These are phyloP conservation scores for Diospyros lotus DNA, from an alignment of 148 eudicot species.

Conservation along the genomic window DNA sequence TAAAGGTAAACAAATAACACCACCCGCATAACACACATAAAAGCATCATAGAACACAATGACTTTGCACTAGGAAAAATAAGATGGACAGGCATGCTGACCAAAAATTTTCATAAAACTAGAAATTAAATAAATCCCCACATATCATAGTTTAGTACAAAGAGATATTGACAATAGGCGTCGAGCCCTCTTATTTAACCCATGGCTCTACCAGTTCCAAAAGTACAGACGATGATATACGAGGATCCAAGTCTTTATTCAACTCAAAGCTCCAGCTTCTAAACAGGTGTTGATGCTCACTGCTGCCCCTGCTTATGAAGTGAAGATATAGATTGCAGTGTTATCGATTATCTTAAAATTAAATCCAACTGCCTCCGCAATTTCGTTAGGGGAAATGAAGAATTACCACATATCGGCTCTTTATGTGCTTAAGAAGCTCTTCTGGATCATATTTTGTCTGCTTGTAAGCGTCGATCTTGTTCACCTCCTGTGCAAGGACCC, in stretches of 20 bases:
- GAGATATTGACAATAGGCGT: background rate
- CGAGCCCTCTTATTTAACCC: slow-evolving; percentile 10
- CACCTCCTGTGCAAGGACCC: slow-evolving; percentile 36
- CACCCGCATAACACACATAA: no score
- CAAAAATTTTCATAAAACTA: background rate
- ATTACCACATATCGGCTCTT: slow-evolving; percentile 15
- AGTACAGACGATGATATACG: no score
- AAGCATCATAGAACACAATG: no score
- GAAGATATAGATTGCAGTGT: no score
- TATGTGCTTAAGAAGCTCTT: background rate
- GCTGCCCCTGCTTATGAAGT: no score
- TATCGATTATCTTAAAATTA: background rate
- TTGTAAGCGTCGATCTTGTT: slow-evolving; percentile 66
- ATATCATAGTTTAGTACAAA: background rate
- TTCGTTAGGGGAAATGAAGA: background rate
- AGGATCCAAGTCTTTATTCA: no score
- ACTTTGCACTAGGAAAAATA: no score
- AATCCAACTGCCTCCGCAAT: background rate
- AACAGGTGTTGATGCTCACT: no score
- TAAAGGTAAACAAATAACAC: no score
- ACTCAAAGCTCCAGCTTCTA: no score
- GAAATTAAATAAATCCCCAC: background rate
- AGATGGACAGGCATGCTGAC: background rate
- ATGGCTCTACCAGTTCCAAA: background rate
- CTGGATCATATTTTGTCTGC: slow-evolving; percentile 12